Percentiles rank a stretch among this genome's conserved stretches.
phyloP scores from a whole-genome alignment of 1,139 yeast genomes.

The Yamadazyma triangularis region DNA sequence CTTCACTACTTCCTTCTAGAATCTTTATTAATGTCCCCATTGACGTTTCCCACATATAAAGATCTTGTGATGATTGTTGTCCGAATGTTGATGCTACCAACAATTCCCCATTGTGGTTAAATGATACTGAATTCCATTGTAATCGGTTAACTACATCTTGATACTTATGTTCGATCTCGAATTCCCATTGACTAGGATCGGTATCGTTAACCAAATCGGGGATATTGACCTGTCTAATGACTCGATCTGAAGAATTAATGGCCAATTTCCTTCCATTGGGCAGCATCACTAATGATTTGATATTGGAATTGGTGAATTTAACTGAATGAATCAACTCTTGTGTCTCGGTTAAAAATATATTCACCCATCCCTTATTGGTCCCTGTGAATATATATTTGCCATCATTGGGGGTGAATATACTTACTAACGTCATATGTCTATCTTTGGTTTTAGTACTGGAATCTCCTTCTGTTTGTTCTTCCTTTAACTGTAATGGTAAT shows the following conservation, averaged over 20 bases:
- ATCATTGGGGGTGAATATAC: constrained; percentile 34
- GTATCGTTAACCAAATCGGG: constrained; percentile 41
- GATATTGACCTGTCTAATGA: constrained; percentile 64
- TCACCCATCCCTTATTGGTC: constrained; percentile 75
- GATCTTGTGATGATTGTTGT: constrained; percentile 70
- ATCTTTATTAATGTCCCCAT: constrained; percentile 86
- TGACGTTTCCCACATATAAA: constrained; percentile 90
- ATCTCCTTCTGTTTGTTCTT: constrained; percentile 12
- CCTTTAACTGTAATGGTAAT: constrained; percentile 16
- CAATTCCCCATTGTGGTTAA: constrained; percentile 79
- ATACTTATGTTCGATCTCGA: constrained; percentile 75
- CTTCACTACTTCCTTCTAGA: constrained; percentile 89
- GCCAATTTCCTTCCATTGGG: constrained; percentile 67
- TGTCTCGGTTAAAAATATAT: constrained; percentile 36
- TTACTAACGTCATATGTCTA: constrained; percentile 27
- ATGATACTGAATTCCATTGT: constrained; percentile 83
- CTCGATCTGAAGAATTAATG: constrained; percentile 76
- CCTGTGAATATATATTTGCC: constrained; percentile 64
- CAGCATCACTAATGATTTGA: constrained; percentile 66
- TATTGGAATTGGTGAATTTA: constrained; percentile 63
- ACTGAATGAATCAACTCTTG: constrained; percentile 41
- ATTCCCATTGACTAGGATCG: constrained; percentile 41
- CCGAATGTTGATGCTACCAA: constrained; percentile 87
- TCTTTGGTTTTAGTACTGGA: constrained; percentile 13
- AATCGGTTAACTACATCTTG: constrained; percentile 87